These are phyloP conservation scores for Termitomyces sp. DNA, from an alignment of 768 basidiomycete species.

Conservation along the genomic window DNA sequence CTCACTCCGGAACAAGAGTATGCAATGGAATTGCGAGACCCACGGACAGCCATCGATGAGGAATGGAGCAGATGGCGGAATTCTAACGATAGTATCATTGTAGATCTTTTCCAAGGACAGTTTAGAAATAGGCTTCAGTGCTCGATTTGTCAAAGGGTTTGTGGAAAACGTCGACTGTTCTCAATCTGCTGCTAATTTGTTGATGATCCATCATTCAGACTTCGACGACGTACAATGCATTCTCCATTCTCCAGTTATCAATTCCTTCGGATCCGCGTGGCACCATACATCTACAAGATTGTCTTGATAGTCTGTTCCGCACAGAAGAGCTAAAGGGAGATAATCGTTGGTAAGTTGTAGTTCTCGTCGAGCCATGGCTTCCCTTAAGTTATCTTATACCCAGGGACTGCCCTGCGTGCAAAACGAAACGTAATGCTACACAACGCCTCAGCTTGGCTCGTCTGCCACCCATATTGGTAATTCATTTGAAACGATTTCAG, in stretches of 20 bases:
- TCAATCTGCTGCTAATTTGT: not conserved
- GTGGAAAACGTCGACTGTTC: conserved; percentile 12
- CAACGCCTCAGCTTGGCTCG: conserved; percentile 89
- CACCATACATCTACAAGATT: conserved; percentile 68
- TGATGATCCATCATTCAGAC: conserved; percentile 47
- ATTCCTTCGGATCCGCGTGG: conserved; percentile 54
- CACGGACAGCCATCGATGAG: conserved; percentile 77
- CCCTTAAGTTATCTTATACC: not conserved
- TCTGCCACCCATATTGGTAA: conserved; percentile 86
- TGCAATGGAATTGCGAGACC: conserved; percentile 69
- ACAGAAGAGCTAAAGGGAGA: conserved; percentile 88
- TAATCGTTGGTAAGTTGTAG: conserved; percentile 78
- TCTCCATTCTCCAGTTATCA: conserved; percentile 91
- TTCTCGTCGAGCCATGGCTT: not conserved
- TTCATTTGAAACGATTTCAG: conserved; percentile 91
- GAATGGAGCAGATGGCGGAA: conserved; percentile 91
- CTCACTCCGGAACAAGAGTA: conserved; percentile 78
- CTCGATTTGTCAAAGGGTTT: conserved; percentile 84
- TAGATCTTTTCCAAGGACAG: conserved; percentile 97
- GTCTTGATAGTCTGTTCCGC: conserved; percentile 87
- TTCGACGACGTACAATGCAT: conserved; percentile 94
- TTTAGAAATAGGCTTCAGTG: conserved; percentile 89
- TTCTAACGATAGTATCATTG: conserved; percentile 90
- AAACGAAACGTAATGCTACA: conserved; percentile 76
- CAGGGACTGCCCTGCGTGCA: conserved; percentile 96